Evolutionary conservation across 345 rosid species (phyloP).

Genomic region (Aquilaria sinensis): DNA sequence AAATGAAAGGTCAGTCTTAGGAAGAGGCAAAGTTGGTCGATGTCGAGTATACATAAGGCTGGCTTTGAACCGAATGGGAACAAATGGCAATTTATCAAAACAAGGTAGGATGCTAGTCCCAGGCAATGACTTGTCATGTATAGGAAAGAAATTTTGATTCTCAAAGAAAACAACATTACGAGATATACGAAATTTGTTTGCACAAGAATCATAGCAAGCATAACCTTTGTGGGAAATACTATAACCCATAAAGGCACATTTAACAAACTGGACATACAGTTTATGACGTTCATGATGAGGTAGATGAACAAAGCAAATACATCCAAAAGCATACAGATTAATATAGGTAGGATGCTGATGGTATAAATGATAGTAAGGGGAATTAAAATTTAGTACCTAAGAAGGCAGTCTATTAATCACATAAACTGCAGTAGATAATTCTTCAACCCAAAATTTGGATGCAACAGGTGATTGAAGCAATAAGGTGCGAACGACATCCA

Average conservation of each 20-base stretch:
- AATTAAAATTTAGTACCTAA: background rate
- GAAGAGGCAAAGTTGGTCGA: background rate
- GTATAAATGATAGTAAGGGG: background rate
- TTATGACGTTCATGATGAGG: background rate
- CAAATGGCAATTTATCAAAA: background rate
- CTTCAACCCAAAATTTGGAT: constrained; percentile 5
- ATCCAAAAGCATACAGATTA: background rate
- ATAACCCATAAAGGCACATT: constrained; percentile 10
- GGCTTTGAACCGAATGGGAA: background rate
- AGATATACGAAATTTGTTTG: background rate
- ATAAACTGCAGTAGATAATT: constrained; percentile 1
- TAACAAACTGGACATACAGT: background rate
- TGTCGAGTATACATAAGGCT: background rate
- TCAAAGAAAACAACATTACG: background rate
- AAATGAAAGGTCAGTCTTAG: background rate
- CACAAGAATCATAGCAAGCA: constrained; percentile 6
- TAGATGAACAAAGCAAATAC: constrained; percentile 1
- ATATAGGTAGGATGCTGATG: background rate
- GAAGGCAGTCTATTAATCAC: constrained; percentile 5
- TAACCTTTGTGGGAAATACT: background rate
- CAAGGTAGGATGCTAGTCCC: background rate
- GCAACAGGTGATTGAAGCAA: background rate
- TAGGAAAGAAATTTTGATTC: too few relatives aligned
- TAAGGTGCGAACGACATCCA: constrained; percentile 7
- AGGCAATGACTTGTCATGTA: background rate